phyloP scores from a whole-genome alignment of 176 grass and related monocot species.

The Eremochloa ophiuroides region DNA sequence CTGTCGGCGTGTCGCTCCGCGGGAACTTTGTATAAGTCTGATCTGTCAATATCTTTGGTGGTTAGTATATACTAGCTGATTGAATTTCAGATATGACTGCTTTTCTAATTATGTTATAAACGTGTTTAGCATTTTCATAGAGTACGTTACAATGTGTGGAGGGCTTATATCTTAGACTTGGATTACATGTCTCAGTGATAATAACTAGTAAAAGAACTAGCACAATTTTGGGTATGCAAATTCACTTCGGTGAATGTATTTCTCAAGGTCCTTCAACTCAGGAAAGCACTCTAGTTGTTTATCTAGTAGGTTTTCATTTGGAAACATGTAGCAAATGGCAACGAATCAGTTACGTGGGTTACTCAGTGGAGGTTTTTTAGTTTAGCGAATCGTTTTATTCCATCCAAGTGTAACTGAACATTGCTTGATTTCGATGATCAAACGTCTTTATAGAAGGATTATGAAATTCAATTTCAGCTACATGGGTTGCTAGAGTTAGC shows the following conservation, averaged over 20 bases:
- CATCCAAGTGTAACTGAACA: not conserved
- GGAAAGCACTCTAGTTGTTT: not conserved
- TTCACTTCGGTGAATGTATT: not conserved
- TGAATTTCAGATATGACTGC: not conserved
- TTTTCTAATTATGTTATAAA: not conserved
- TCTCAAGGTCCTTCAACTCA: not conserved
- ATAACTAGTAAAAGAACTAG: not conserved
- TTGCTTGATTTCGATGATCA: not conserved
- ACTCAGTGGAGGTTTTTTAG: not conserved
- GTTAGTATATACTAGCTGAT: not conserved
- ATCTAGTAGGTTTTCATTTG: not conserved
- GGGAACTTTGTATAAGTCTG: not conserved
- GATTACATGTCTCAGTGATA: not conserved
- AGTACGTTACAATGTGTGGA: not conserved
- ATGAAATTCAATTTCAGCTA: not conserved
- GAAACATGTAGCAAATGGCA: not conserved
- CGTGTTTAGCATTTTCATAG: not conserved
- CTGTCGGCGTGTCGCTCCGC: not conserved
- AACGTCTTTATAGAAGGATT: not conserved
- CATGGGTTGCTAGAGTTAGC: too few species aligned
- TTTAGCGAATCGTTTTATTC: not conserved
- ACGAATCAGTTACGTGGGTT: not conserved
- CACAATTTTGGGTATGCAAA: not conserved
- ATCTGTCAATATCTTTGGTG: not conserved
- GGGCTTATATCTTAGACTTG: not conserved